Conservation (phyloP, 2,329 filamentous ascomycete genomes). For the Claviceps quebecensis region DNA sequence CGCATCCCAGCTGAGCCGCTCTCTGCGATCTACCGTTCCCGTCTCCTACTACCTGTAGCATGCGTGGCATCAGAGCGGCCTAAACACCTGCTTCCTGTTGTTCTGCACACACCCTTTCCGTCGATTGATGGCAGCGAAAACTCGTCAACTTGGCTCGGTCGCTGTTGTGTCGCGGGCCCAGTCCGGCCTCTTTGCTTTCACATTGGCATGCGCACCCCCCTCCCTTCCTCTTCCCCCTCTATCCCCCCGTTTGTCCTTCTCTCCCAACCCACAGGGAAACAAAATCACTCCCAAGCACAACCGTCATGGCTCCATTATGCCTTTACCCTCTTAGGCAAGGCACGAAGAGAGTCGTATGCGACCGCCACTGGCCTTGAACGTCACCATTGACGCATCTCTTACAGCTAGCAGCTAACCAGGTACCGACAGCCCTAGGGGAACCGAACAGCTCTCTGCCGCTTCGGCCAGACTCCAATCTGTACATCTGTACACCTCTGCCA, state of each 20-base stretch:
- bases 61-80: not conserved
- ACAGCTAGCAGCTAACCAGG: constrained; percentile 31
- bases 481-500: constrained; percentile 4
- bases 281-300: constrained; percentile 6
- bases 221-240: not conserved
- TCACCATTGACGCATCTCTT: constrained; percentile 39
- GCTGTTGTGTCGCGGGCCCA: not conserved
- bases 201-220: constrained; percentile 4
- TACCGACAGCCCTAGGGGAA: constrained; percentile 16
- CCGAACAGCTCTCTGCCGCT: constrained; percentile 28
- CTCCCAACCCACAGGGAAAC: constrained; percentile 7
- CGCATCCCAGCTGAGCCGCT: not conserved
- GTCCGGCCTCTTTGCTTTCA: not conserved
- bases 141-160: not conserved
- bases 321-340: constrained; percentile 15
- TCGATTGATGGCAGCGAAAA: not conserved
- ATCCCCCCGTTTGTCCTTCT: constrained; percentile 6
- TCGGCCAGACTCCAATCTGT: constrained; percentile 29
- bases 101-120: not conserved
- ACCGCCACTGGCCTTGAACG: constrained; percentile 15
- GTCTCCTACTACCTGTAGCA: not conserved
- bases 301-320: constrained; percentile 7
- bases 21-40: not conserved
- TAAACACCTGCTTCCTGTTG: not conserved
- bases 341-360: constrained; percentile 15